Percentiles rank a stretch among this genome's conserved stretches.
Evolutionary conservation across 176 grass and related monocot species (phyloP).

Genomic region (Oryza australiensis): DNA sequence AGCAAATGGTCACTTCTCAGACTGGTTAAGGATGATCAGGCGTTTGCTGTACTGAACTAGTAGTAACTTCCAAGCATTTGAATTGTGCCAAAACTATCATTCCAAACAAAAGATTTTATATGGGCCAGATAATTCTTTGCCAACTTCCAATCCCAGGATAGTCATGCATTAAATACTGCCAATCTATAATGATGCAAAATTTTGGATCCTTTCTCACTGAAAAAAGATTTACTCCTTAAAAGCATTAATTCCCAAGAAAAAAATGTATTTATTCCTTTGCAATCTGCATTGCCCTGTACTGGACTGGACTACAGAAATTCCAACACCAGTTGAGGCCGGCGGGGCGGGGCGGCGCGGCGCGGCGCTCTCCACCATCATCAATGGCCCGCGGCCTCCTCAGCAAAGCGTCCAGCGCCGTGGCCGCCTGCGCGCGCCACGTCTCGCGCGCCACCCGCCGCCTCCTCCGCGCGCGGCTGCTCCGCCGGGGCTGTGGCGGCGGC

Average conservation of each 20-base stretch:
- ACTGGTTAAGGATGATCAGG: background rate
- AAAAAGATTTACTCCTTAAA: background rate
- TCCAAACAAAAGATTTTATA: background rate
- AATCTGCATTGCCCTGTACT: background rate
- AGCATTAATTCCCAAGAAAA: background rate
- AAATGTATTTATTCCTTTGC: background rate
- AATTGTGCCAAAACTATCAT: slow-evolving; percentile 1
- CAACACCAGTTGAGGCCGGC: background rate
- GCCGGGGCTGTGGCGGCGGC: no score
- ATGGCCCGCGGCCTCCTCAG: slow-evolving; percentile 38
- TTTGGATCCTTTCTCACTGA: background rate
- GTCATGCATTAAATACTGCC: background rate
- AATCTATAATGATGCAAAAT: background rate
- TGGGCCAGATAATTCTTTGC: background rate
- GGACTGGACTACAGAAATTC: background rate
- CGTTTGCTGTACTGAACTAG: background rate
- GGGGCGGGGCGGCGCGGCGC: no score
- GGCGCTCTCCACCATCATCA: background rate
- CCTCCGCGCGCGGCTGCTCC: slow-evolving; percentile 21
- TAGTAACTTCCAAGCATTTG: background rate
- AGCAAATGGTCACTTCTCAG: background rate
- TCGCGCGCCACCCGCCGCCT: slow-evolving; percentile 39
- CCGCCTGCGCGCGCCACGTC: slow-evolving; percentile 30
- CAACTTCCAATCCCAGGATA: background rate
- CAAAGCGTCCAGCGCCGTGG: slow-evolving; percentile 31